Evolutionary conservation across 2,329 filamentous ascomycete species (phyloP).

Genomic region (Xylaria sp.): DNA sequence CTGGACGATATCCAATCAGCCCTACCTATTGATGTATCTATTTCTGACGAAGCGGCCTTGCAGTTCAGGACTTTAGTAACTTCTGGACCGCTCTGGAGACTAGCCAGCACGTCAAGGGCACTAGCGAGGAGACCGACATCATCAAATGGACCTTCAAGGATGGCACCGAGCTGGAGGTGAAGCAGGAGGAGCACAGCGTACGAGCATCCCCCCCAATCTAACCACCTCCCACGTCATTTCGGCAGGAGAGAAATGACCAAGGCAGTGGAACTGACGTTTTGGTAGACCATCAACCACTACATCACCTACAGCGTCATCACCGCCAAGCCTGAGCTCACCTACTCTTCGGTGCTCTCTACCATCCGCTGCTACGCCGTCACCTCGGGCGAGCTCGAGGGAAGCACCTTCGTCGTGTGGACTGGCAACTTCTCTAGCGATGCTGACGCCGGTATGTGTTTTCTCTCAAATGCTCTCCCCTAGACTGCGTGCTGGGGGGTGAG

Average conservation of each 20-base stretch:
- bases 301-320: slow-evolving; percentile 76
- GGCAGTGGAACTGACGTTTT: slow-evolving; percentile 6
- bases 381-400: slow-evolving; percentile 64
- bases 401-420: slow-evolving; percentile 70
- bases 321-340: slow-evolving; percentile 64
- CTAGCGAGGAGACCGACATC: slow-evolving; percentile 66
- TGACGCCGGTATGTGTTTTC: slow-evolving; percentile 59
- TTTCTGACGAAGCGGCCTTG: not conserved
- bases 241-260: not conserved
- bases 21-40: not conserved
- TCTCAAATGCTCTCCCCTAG: not conserved
- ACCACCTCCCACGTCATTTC: not conserved
- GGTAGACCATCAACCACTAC: slow-evolving; percentile 70
- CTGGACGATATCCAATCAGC: not conserved
- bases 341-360: slow-evolving; percentile 68
- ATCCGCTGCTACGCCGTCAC: slow-evolving; percentile 68
- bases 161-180: slow-evolving; percentile 68
- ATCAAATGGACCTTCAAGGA: slow-evolving; percentile 74
- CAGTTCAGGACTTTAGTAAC: slow-evolving; percentile 64
- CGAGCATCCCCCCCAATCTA: slow-evolving; percentile 30
- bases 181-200: slow-evolving; percentile 76
- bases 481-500: no score
- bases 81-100: slow-evolving; percentile 67
- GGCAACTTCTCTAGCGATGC: slow-evolving; percentile 72
- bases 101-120: slow-evolving; percentile 65